These are phyloP conservation scores for Saturnispora silvae DNA, from an alignment of 805 yeast species.

Conservation along the genomic window DNA sequence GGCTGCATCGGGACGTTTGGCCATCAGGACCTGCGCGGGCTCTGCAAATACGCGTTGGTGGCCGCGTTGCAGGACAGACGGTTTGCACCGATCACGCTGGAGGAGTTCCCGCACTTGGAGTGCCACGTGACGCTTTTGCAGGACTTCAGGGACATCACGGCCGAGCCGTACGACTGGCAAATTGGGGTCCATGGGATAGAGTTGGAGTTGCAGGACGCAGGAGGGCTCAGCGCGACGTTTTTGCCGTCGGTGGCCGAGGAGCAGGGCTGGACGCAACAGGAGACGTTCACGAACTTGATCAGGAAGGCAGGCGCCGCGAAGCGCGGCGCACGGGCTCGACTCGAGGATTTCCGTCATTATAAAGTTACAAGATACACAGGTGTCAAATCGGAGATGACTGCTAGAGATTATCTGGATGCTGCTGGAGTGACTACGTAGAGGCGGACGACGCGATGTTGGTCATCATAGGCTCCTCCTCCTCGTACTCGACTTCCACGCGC, in stretches of 20 bases:
- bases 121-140: constrained; percentile 57
- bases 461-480: constrained; percentile 32
- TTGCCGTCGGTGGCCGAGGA: constrained; percentile 86
- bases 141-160: constrained; percentile 39
- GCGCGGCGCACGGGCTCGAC: constrained; percentile 2
- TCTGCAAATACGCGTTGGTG: constrained; percentile 48
- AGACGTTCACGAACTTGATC: constrained; percentile 62
- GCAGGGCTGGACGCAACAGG: constrained; percentile 67
- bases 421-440: constrained; percentile 3
- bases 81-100: constrained; percentile 49
- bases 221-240: constrained; percentile 61
- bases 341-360: constrained; percentile 17
- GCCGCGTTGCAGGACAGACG: constrained; percentile 76
- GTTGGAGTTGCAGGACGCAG: constrained; percentile 1
- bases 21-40: constrained; percentile 42
- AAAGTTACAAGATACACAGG: constrained; percentile 49
- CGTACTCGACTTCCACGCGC: constrained; percentile 72
- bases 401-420: constrained; percentile 1
- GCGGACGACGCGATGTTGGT: constrained; percentile 18
- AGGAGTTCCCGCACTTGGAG: constrained; percentile 45
- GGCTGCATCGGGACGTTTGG: constrained; percentile 94
- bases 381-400: constrained; percentile 26
- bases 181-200: constrained; percentile 73
- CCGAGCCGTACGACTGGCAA: constrained; percentile 59
- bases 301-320: constrained; percentile 51